These are phyloP conservation scores for Mycena galopus DNA, from an alignment of 768 basidiomycete species.

Conservation along the genomic window DNA sequence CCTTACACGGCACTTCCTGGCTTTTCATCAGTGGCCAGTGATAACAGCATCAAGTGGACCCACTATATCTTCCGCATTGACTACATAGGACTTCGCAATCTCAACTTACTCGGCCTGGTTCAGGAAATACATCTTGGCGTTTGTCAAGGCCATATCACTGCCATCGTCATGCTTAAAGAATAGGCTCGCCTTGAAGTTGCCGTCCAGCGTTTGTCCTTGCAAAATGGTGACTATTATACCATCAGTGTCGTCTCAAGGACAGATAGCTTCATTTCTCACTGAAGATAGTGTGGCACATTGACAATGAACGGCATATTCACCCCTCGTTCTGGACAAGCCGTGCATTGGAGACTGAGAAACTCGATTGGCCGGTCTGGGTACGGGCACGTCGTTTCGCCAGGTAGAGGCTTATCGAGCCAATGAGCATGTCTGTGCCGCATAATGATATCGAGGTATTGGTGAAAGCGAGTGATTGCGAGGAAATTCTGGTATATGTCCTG, in stretches of 20 bases:
- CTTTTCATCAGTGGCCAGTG: background rate
- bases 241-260: background rate
- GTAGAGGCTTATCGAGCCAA: background rate
- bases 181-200: slow-evolving; percentile 21
- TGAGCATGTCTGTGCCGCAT: slow-evolving; percentile 14
- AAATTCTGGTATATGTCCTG: slow-evolving; percentile 25
- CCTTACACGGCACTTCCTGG: slow-evolving; percentile 8
- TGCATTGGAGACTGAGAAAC: background rate
- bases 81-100: slow-evolving; percentile 3
- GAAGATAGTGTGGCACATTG: background rate
- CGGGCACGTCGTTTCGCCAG: background rate
- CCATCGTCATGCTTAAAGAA: slow-evolving; percentile 30
- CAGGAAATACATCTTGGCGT: slow-evolving; percentile 25
- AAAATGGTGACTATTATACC: background rate
- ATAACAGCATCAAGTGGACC: background rate
- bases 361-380: background rate
- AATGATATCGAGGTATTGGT: slow-evolving; percentile 14
- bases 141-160: slow-evolving; percentile 8
- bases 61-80: slow-evolving; percentile 13
- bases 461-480: slow-evolving; percentile 20
- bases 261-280: background rate
- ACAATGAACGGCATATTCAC: slow-evolving; percentile 14
- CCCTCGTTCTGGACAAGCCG: slow-evolving; percentile 16
- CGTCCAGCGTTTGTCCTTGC: background rate
- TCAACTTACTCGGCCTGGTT: background rate